phyloP scores from a whole-genome alignment of 139 green algal species.

The Tetradesmus lagerheimii region DNA sequence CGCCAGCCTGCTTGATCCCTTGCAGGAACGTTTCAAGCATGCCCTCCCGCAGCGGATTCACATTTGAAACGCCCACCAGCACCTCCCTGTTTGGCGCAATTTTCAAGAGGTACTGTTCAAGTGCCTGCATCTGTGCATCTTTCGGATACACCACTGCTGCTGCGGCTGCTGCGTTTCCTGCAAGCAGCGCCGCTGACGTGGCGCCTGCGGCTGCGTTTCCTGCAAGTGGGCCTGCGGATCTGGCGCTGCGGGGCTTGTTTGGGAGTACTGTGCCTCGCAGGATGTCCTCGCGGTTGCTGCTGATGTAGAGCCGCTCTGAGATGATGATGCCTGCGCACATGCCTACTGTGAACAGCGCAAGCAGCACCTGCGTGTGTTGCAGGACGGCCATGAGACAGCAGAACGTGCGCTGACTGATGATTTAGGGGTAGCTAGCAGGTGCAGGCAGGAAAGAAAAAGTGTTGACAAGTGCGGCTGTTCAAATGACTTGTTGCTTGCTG shows the following conservation, averaged over 20 bases:
- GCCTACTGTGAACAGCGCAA: constrained; percentile 67
- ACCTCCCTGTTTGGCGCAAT: constrained; percentile 88
- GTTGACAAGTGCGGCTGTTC: too few species aligned
- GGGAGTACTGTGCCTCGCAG: constrained; percentile 9
- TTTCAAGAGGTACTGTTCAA: constrained; percentile 64
- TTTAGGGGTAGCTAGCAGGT: too few species aligned
- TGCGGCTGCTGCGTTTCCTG: neutral
- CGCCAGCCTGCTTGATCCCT: constrained; percentile 62
- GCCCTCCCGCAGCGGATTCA: constrained; percentile 76
- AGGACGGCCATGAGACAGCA: neutral
- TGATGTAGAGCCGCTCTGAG: constrained; percentile 73
- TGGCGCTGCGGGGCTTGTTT: constrained; percentile 5
- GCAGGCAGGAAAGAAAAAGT: too few species aligned
- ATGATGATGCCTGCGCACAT: constrained; percentile 76
- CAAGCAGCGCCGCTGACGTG: constrained; percentile 11
- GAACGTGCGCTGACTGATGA: too few species aligned
- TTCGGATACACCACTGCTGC: constrained; percentile 4
- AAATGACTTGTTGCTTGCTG: neutral
- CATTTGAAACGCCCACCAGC: constrained; percentile 92
- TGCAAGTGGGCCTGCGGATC: constrained; percentile 1
- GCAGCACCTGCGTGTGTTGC: constrained; percentile 40
- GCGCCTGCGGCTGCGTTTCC: neutral
- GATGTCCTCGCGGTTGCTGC: constrained; percentile 37
- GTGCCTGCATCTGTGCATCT: constrained; percentile 2
- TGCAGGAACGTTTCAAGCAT: constrained; percentile 81